Base-by-base conservation (phyloP, 768 basidiomycete genomes). In the Suillus cothurnatus region DNA sequence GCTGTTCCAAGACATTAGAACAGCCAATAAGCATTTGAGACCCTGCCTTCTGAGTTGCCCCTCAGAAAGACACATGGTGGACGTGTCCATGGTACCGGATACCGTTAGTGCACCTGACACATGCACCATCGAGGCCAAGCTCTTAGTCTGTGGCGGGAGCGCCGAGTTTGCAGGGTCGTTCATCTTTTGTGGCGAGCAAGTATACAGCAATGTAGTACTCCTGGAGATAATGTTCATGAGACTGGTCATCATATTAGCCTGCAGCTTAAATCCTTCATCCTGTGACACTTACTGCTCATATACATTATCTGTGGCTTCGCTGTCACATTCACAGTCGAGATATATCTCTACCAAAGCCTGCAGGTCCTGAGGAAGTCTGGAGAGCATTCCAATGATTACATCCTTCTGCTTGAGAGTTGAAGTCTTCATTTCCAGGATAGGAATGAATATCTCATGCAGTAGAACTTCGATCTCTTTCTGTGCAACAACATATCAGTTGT, bases 391-490 rank as follows among this genome's bases (percentile, higher is more conserved):
- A 61, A 99, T 82, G 61, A 99, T 93, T 58, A 94, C 88, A 4
- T 90, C 91, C 79, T 99, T 99, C 75, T 99, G 97, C 72, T 94
- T 94, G 58, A 97, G 80, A 1, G 95, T 97, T 6, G 97, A 93
- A 11, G 93, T 99, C 74, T 90, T 89, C 95, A 99, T 98, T 79
- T 99, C 97, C 65, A 99, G 82, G 57, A 99, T 97, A 2, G 97
- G 97, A 63, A 99, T 89, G 81, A 99, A 99, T 67, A 99, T 99
- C 76, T 99, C 97, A 70, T 97, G 96, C 58, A 99, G 78, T n/a
- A 99, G 83, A 43, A 99, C 95, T 76, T 98, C 97, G 64, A 99
- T 98, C 77, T 99, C 97, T 92, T 98, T 97, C 97, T 97, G 74
- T 43, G 63, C 34, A n/a, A 28, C 61, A 55, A 61, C 19, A 57